Evolutionary conservation across 1,284 basidiomycete genomes (phyloP), one percentile per base, ranked within the genome.

Genomic region (Sporisorium reilianum): DNA sequence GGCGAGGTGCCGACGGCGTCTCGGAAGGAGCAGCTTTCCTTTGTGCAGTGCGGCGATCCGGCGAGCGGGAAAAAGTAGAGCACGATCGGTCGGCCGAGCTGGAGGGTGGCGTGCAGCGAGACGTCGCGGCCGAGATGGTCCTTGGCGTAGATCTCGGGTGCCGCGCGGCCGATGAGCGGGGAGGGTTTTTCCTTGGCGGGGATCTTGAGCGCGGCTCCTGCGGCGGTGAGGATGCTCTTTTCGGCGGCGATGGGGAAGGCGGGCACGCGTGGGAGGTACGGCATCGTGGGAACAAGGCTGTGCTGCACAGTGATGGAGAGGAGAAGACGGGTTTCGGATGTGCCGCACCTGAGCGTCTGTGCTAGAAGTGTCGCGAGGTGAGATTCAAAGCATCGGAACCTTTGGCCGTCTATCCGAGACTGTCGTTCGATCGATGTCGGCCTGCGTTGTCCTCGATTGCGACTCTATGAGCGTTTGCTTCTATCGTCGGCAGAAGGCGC

Each of bases 21-120:
- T 5, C 80, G 64, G 49, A 81, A 79, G 3, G 74, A 71, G 46
- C 80, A 81, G 25, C 55, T 64, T 41, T 81, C 69, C 41, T 68
- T 64, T 10, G 74, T 81, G 55, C 78, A 81, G 32, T 80, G 80
- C 7, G 80, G 80, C 4, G 80, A 80, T 10, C 80, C 80, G 16
- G 80, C 78, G 5, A 81, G 71, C 9, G 80, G 80, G 60, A 80
- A 81, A 56, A 81, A 81, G 66, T 67, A 80, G 38, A 81, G 70
- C 16, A 79, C 57, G 46, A 81, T 79, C 7, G 79, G 80, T 26
- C 80, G 60, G 2, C 80, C 80, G 0, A 81, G 60, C 2, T 41
- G 30, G 42, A 81, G 79, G 30, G 80, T 81, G 38, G 77, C 65
- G 30, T 80, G 80, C 0, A 81, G 64, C 3, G 78, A 80, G n/a